Conservation (phyloP, 257 asterid species). For the Jasminum sambac region DNA sequence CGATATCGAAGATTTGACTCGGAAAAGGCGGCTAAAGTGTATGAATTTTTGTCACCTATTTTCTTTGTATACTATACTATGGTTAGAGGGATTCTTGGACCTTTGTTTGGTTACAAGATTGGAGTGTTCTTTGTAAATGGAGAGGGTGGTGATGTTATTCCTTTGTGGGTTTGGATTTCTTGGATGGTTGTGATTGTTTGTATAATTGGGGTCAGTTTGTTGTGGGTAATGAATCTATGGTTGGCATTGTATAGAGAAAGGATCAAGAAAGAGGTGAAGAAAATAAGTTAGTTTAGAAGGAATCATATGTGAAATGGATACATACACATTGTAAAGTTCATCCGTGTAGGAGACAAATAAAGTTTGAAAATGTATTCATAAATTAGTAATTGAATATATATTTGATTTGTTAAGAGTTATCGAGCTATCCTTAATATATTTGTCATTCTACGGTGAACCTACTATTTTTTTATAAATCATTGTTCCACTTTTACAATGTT, state of each 20-base stretch:
- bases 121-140: conserved; percentile 33
- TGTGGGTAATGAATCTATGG: conserved; percentile 76
- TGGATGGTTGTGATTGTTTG: conserved; percentile 64
- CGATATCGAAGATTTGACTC: conserved; percentile 45
- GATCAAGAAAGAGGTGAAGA: conserved; percentile 38
- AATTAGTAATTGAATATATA: not conserved
- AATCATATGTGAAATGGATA: not conserved
- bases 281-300: conserved; percentile 26
- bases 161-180: conserved; percentile 70
- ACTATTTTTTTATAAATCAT: not conserved
- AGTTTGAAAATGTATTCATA: not conserved
- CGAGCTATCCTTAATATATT: not conserved
- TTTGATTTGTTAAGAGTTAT: not conserved
- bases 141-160: conserved; percentile 39
- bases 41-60: conserved; percentile 55
- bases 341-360: not conserved
- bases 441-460: not conserved
- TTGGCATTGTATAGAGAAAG: conserved; percentile 42
- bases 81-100: conserved; percentile 75
- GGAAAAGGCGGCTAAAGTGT: conserved; percentile 40
- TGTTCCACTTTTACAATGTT: not conserved
- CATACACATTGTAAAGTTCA: not conserved
- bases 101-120: conserved; percentile 49
- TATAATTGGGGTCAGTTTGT: conserved; percentile 55
- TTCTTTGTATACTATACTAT: conserved; percentile 53